Evolutionary conservation across 192 early-diverging fungal species (phyloP).

Genomic region (Neocallimastix lanati): DNA sequence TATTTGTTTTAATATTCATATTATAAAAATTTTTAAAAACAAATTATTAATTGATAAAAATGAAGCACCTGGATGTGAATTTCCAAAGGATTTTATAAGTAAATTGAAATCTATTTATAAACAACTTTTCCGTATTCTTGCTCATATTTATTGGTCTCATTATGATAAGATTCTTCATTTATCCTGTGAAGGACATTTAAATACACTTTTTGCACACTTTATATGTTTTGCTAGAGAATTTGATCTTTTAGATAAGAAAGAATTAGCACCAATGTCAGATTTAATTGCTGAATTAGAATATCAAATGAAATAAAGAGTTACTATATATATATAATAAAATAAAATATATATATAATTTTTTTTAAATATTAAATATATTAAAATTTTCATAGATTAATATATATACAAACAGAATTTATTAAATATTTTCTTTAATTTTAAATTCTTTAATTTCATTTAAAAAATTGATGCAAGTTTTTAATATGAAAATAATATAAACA

Average conservation of each 20-base stretch:
- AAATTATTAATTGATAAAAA: too few species aligned
- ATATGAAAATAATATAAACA: too few species aligned
- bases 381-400: too few species aligned
- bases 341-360: too few species aligned
- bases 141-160: constrained; percentile 84
- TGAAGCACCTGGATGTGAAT: constrained; percentile 22
- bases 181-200: constrained; percentile 72
- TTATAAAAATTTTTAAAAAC: too few species aligned
- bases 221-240: constrained; percentile 82
- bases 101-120: constrained; percentile 57
- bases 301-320: neutral
- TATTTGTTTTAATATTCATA: too few species aligned
- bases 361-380: too few species aligned
- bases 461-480: too few species aligned
- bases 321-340: too few species aligned
- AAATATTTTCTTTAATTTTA: too few species aligned
- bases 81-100: constrained; percentile 56
- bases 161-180: constrained; percentile 71
- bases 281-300: constrained; percentile 34
- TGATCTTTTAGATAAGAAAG: constrained; percentile 83
- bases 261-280: constrained; percentile 59
- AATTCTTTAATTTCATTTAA: too few species aligned
- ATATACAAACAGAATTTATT: too few species aligned
- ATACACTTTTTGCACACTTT: constrained; percentile 92
- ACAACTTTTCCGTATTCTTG: constrained; percentile 75